Percentiles rank a stretch among this genome's conserved stretches.
phyloP scores from a whole-genome alignment of 345 rosid species.

The Acer saccharum region DNA sequence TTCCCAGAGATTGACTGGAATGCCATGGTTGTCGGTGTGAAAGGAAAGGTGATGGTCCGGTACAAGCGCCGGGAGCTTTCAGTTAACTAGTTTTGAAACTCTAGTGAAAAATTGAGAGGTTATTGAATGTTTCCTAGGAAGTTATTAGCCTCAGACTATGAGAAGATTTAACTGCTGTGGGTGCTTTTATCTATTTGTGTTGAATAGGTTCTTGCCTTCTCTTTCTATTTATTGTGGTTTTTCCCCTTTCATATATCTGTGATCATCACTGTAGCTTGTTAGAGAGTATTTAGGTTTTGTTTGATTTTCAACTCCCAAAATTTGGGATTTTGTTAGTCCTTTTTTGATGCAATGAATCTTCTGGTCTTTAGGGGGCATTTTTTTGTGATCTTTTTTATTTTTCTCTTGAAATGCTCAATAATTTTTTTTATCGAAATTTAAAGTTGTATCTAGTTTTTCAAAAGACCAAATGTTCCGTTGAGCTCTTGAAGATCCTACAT shows the following conservation, averaged over 20 bases:
- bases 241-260: not conserved
- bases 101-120: slow-evolving; percentile 6
- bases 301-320: not conserved
- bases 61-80: slow-evolving; percentile 61
- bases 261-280: no score
- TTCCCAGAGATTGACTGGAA: slow-evolving; percentile 98
- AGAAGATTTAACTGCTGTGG: not conserved
- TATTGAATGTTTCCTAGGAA: not conserved
- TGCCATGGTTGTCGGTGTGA: slow-evolving; percentile 99
- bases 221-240: not conserved
- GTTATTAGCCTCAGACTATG: not conserved
- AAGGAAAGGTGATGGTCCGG: slow-evolving; percentile 93
- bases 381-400: no score
- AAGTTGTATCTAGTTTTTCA: no score
- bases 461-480: no score
- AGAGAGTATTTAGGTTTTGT: not conserved
- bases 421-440: no score
- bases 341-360: no score
- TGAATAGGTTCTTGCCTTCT: slow-evolving; percentile 5
- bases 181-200: slow-evolving; percentile 4
- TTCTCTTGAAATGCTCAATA: no score
- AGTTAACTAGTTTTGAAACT: slow-evolving; percentile 10
- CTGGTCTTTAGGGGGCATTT: no score
- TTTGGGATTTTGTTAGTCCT: no score
- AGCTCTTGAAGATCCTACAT: no score